Evolutionary conservation across 352 stramenopile species (phyloP), one percentile per base, ranked within the genome.

Genomic region (Globisporangium cederbergense): DNA sequence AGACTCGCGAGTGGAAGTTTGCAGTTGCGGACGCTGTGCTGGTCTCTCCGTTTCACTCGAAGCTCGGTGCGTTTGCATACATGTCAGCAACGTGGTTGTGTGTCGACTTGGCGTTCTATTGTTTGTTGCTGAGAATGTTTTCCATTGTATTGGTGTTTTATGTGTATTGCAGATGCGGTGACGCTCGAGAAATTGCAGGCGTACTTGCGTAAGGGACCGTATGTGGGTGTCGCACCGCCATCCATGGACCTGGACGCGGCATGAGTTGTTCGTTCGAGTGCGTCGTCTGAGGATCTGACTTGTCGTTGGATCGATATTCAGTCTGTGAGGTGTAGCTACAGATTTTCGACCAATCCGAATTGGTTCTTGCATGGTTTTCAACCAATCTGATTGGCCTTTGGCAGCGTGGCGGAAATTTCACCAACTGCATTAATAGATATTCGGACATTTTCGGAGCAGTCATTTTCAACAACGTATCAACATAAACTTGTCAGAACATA

Each of bases 1-100:
- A 89, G 56, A 90, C 83, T 28, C 81, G 86, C 65, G 88, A 96
- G 72, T 96, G 88, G 88, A 96, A 96, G 67, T 96, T 96, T 67
- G 83, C 88, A 8, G 72, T 96, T 57, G 74, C 91, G n/a, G 88
- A 95, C 47, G 81, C 83, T 25, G 58, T 94, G 10, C 22, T 94
- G 14, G 79, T 74, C 11, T 94, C 85, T n/a, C 81, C 74, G 14
- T 93, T 88, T 58, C 67, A 77, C 58, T 55, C 70, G 34, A 66
- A 78, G n/a, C 64, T 95, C 25, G 79, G 81, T 89, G 66, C 65
- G 79, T 28, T 28, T 28, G 25, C 74, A 13, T 30, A 36, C 2
- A 36, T 36, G 32, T 2, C 32, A 36, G 32, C 6, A 13, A 47
- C 54, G 22, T 53, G 18, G 34, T 42, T 36, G 11, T 32, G 20